phyloP scores from a whole-genome alignment of 2,329 filamentous ascomycete genomes.

The Aspergillus pseudoglaucus region DNA sequence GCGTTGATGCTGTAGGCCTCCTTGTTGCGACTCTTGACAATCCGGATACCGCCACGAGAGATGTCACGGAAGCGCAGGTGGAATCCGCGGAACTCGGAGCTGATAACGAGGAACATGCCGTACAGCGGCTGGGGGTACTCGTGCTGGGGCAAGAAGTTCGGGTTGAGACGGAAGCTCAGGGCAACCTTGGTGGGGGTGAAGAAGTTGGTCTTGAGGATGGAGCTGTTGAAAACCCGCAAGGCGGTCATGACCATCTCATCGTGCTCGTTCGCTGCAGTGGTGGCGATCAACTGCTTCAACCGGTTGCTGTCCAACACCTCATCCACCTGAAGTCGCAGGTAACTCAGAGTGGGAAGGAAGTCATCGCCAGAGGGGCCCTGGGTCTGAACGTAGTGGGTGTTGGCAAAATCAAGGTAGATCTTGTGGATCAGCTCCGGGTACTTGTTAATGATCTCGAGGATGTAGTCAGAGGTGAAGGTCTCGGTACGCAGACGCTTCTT shows the following conservation, averaged over 20 bases:
- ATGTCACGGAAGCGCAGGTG: constrained; percentile 97
- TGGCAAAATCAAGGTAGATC: constrained; percentile 87
- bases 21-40: constrained; percentile 94
- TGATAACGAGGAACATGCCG: constrained; percentile 98
- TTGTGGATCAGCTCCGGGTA: constrained; percentile 82
- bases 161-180: constrained; percentile 85
- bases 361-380: constrained; percentile 56
- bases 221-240: constrained; percentile 91
- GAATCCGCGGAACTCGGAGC: constrained; percentile 93
- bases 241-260: constrained; percentile 97
- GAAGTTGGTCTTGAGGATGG: constrained; percentile 92
- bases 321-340: constrained; percentile 59
- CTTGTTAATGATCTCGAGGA: constrained; percentile 89
- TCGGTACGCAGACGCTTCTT: constrained; percentile 93
- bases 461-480: constrained; percentile 97
- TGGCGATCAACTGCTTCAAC: constrained; percentile 70
- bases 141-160: constrained; percentile 71
- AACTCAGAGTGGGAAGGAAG: constrained; percentile 64
- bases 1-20: constrained; percentile 96
- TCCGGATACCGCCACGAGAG: constrained; percentile 91
- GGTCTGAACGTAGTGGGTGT: constrained; percentile 69
- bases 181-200: constrained; percentile 98
- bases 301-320: constrained; percentile 69
- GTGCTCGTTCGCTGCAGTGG: constrained; percentile 83
- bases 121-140: constrained; percentile 93